Percentiles rank a stretch among this genome's conserved stretches.
These are phyloP conservation scores for Vachellia collinsii DNA, from an alignment of 306 rosid genomes.

Conservation along the genomic window DNA sequence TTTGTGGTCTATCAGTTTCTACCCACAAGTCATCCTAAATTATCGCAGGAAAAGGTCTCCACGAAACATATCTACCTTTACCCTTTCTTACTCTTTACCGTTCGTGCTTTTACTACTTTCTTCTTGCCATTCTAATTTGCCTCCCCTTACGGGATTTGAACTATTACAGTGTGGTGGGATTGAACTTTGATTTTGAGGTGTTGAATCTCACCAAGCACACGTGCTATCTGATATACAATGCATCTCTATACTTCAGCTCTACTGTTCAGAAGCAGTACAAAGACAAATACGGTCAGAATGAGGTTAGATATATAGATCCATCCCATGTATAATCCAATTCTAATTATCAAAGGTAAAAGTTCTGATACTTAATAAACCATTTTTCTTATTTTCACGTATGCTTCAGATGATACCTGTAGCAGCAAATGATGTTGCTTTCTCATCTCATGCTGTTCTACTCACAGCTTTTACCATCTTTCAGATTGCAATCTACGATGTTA, in stretches of 20 bases:
- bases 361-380: not conserved
- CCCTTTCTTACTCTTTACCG: not conserved
- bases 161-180: conserved; percentile 73
- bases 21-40: conserved; percentile 82
- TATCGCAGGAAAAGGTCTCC: conserved; percentile 76
- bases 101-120: not conserved
- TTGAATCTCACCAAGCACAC: conserved; percentile 85
- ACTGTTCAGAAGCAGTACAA: conserved; percentile 67
- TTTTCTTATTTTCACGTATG: not conserved
- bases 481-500: conserved; percentile 74
- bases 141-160: not conserved
- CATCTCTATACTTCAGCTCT: conserved; percentile 76
- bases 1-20: conserved; percentile 77
- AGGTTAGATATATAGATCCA: not conserved
- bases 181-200: conserved; percentile 82
- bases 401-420: conserved; percentile 97
- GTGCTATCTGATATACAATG: conserved; percentile 79
- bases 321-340: not conserved
- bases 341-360: not conserved
- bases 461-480: conserved; percentile 73
- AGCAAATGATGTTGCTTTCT: conserved; percentile 90
- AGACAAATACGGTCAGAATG: conserved; percentile 62
- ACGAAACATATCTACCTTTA: not conserved
- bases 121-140: not conserved
- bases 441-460: conserved; percentile 82